Evolutionary conservation across 2,329 filamentous ascomycete species (phyloP).

Genomic region (Pseudocercospora crystallina): DNA sequence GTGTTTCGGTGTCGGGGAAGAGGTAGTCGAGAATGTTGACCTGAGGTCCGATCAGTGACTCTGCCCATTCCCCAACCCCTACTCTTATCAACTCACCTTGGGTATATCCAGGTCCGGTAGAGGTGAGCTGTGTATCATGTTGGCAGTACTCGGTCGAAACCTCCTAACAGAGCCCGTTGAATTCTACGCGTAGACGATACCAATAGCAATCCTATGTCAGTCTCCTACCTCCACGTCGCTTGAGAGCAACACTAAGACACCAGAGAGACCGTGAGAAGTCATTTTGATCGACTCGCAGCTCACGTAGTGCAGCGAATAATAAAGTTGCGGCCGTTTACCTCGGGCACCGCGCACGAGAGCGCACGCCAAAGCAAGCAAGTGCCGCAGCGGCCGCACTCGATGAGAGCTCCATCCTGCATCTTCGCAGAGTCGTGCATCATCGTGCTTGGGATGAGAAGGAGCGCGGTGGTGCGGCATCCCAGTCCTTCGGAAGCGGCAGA

Average conservation of each 20-base stretch:
- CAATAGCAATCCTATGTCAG: too few relatives aligned
- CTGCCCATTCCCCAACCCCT: neutral
- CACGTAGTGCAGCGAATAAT: too few relatives aligned
- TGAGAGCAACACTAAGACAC: too few relatives aligned
- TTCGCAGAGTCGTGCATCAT: too few relatives aligned
- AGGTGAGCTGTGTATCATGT: slow-evolving; percentile 28
- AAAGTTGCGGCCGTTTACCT: slow-evolving; percentile 6
- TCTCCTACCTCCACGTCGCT: too few relatives aligned
- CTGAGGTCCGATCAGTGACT: slow-evolving; percentile 25
- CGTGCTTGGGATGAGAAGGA: too few relatives aligned
- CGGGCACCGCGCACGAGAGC: slow-evolving; percentile 7
- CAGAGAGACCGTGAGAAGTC: too few relatives aligned
- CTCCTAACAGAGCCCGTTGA: too few relatives aligned
- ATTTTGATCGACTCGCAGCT: too few relatives aligned
- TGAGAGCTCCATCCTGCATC: neutral
- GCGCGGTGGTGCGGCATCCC: neutral
- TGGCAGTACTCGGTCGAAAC: neutral
- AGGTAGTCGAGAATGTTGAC: slow-evolving; percentile 45
- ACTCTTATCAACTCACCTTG: slow-evolving; percentile 15
- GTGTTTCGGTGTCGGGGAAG: slow-evolving; percentile 35
- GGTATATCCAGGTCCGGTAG: slow-evolving; percentile 31
- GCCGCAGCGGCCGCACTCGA: neutral
- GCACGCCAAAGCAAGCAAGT: too few relatives aligned
- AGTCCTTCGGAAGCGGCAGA: slow-evolving; percentile 1
- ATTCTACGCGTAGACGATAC: too few relatives aligned